phyloP scores from a whole-genome alignment of 192 early-diverging fungal species.

The Mycoemilia scoparia region DNA sequence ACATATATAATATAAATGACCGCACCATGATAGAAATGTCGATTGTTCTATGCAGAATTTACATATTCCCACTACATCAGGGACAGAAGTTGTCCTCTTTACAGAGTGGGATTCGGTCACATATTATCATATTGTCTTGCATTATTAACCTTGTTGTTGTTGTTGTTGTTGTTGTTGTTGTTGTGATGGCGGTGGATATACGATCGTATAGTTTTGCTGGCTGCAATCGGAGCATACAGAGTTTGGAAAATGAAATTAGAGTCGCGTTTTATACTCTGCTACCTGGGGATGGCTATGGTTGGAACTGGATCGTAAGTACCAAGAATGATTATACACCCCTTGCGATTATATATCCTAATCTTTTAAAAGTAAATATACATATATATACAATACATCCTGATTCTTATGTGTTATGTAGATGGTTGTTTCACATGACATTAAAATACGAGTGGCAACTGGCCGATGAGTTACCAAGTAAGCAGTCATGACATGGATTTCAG shows the following conservation, averaged over 20 bases:
- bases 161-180: neutral
- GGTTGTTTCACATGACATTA: conserved; percentile 63
- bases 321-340: too few species aligned
- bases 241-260: conserved; percentile 28
- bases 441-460: conserved; percentile 49
- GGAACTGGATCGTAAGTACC: conserved; percentile 48
- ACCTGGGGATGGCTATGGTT: conserved; percentile 39
- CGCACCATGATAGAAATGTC: too few species aligned
- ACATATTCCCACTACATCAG: too few species aligned
- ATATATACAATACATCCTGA: too few species aligned
- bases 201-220: conserved; percentile 34
- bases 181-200: too few species aligned
- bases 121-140: too few species aligned
- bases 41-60: too few species aligned
- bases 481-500: conserved; percentile 11
- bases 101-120: too few species aligned
- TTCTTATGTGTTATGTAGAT: conserved; percentile 19
- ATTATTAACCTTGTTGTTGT: too few species aligned
- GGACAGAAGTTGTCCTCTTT: too few species aligned
- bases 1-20: neutral
- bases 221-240: conserved; percentile 37
- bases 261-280: conserved; percentile 34
- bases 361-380: too few species aligned
- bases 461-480: conserved; percentile 61
- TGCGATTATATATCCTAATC: too few species aligned